Evolutionary conservation across 2,329 filamentous ascomycete species (phyloP).

Genomic region (Fusarium praegraminearum): DNA sequence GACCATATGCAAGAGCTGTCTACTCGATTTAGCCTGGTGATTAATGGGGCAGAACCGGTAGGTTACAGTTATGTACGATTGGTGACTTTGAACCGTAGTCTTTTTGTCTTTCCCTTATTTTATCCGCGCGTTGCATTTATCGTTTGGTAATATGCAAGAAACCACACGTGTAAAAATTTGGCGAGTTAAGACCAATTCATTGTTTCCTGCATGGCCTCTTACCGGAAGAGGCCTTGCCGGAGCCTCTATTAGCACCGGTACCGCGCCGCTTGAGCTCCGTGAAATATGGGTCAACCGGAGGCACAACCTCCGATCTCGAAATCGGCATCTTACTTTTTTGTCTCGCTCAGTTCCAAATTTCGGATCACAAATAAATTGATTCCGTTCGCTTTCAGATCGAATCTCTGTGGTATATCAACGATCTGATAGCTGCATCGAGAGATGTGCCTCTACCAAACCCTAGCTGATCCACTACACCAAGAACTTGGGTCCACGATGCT

Average conservation of each 20-base stretch:
- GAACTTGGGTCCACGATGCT: conserved; percentile 2
- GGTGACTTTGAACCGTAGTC: not conserved
- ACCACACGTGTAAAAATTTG: not conserved
- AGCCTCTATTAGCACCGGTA: conserved; percentile 4
- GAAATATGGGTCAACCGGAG: conserved; percentile 12
- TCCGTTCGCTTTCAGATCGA: not conserved
- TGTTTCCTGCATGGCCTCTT: not conserved
- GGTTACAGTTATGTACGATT: not conserved
- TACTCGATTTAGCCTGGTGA: not conserved
- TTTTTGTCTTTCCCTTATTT: not conserved
- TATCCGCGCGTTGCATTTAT: no score
- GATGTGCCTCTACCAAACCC: not conserved
- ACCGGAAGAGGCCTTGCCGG: not conserved
- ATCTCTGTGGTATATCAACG: not conserved
- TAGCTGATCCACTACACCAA: conserved; percentile 6
- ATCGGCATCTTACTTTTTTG: not conserved
- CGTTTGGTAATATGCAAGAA: not conserved
- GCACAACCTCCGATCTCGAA: conserved; percentile 18
- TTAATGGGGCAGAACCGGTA: not conserved
- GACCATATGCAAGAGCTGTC: not conserved
- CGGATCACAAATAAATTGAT: not conserved
- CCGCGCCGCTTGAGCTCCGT: conserved; percentile 7
- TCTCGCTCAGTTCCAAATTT: not conserved
- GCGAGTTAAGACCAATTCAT: not conserved
- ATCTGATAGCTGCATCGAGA: not conserved